Evolutionary conservation across 108 stramenopile species (phyloP).

Genomic region (Pseudonitzschia multiseries): DNA sequence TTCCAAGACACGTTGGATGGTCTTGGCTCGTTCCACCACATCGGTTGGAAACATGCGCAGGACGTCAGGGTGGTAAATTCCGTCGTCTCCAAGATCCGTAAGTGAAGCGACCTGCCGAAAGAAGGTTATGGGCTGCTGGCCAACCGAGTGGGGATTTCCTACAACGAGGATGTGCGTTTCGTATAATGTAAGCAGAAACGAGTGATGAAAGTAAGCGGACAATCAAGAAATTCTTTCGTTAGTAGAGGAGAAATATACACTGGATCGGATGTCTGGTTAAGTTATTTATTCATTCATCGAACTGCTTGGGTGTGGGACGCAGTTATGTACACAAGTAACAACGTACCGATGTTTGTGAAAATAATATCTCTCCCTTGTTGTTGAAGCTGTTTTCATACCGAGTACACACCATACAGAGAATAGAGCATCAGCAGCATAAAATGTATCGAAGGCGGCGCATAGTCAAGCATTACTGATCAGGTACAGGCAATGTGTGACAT

Average conservation of each 20-base stretch:
- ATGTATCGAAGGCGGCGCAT: no score
- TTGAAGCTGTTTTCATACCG: neutral
- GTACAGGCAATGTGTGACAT: no score
- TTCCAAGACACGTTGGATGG: constrained; percentile 51
- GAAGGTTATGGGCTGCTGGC: constrained; percentile 88
- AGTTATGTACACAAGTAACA: no score
- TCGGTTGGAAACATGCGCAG: constrained; percentile 62
- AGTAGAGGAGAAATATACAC: no score
- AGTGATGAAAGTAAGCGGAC: no score
- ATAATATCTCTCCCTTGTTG: constrained; percentile 49
- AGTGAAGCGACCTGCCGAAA: constrained; percentile 88
- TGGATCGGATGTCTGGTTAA: no score
- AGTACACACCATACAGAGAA: neutral
- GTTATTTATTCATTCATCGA: no score
- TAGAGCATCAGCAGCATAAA: neutral
- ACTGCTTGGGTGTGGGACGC: no score
- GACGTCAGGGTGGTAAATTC: constrained; percentile 69
- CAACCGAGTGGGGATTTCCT: constrained; percentile 94
- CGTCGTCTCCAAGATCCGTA: constrained; percentile 57
- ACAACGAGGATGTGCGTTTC: neutral
- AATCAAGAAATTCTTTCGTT: neutral
- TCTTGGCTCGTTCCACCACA: constrained; percentile 62
- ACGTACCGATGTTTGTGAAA: constrained; percentile 81
- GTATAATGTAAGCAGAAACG: no score
- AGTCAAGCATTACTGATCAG: no score